Conservation (phyloP, 1,139 yeast species). For the Magnusiomyces tetraspermus region DNA sequence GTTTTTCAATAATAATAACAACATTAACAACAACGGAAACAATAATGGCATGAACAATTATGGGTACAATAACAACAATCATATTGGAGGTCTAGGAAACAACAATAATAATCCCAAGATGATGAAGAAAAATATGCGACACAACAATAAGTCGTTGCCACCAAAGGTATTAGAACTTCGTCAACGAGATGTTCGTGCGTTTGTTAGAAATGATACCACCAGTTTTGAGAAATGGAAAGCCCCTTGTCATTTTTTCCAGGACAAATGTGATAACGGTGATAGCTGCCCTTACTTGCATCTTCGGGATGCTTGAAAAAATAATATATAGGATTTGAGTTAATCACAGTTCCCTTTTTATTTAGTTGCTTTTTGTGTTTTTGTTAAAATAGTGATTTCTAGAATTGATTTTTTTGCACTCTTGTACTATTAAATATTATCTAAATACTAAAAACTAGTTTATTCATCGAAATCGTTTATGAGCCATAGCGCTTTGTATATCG, state of each 20-base stretch:
- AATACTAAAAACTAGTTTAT: no score
- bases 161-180: slow-evolving; percentile 13
- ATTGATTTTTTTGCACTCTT: no score
- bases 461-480: no score
- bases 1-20: not conserved
- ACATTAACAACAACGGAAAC: not conserved
- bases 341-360: no score
- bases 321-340: no score
- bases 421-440: no score
- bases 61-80: slow-evolving; percentile 5
- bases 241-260: slow-evolving; percentile 17
- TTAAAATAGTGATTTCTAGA: not conserved
- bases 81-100: no score
- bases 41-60: slow-evolving; percentile 1
- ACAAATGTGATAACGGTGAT: slow-evolving; percentile 18
- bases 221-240: slow-evolving; percentile 15
- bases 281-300: slow-evolving; percentile 19
- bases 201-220: slow-evolving; percentile 17
- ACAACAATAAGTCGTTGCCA: not conserved
- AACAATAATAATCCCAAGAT: no score
- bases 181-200: slow-evolving; percentile 17
- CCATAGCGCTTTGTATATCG: no score
- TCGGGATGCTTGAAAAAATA: not conserved
- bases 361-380: no score
- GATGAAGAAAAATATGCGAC: not conserved